Base-by-base conservation (phyloP, 2,329 filamentous ascomycete species). In the Phaeosphaeria sp. region DNA sequence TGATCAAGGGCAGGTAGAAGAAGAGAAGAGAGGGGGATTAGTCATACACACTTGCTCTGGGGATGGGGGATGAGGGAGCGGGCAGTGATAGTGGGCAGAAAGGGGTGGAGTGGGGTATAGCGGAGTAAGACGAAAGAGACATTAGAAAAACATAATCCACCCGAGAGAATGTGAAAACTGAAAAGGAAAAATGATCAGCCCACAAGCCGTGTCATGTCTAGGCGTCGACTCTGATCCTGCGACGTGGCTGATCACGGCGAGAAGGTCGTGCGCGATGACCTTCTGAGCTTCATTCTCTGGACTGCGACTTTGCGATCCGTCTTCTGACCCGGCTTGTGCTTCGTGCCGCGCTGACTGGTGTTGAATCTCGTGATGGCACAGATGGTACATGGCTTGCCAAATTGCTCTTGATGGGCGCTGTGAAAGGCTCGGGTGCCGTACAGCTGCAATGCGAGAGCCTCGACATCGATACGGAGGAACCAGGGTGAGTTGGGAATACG, bases 401-500 rank as follows among this genome's bases (percentile, higher is more conserved):
- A 52, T 39, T 69, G 66, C 49, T 67, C 62, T 11, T 55, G 49
- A 21, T 63, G 65, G 9, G 63, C 67, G 30, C 57, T 58, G 55
- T 75, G 73, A 46, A 73, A 75, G 27, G 60, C 64, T 18, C 68
- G 62, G 6, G 72, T 73, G 52, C 65, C 66, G 56, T 74, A 75
- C 11, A 74, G 60, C 17, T 61, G 63, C 45, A 72, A 46, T 3
- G 70, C 72, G 24, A 74, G 55, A 9, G 66, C 67, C 30, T 75
- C 73, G 18, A 75, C 69, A 36, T 75, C 71, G 49, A 67, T 57
- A 20, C 72, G 68, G 3, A 74, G 63, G 20, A 70, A 51, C 72
- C 71, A 75, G 39, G 56, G 50, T 13, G 60, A 64, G 33, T 56
- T 25, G 6, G 53, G 56, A 24, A 43, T 53, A 15, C 65, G 57